Percentiles rank a stretch among this genome's conserved stretches.
Conservation (phyloP, 805 yeast species). For the Starmerella potacharoeniae region DNA sequence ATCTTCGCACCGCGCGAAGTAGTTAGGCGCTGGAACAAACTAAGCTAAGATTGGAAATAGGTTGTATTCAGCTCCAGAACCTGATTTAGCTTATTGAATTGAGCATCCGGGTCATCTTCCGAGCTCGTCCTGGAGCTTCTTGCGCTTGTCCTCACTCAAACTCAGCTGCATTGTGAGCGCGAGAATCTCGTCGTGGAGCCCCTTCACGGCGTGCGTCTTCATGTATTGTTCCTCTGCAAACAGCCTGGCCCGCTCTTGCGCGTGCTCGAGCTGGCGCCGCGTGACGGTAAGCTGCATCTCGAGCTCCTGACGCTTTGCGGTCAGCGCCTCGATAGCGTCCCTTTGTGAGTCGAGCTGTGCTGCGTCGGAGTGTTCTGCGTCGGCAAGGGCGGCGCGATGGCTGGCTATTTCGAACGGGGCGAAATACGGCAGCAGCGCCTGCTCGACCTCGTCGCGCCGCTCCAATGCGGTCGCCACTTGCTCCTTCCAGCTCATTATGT, state of each 20-base stretch:
- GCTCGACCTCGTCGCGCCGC: constrained; percentile 12
- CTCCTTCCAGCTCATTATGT: not conserved
- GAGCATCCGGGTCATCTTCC: constrained; percentile 7
- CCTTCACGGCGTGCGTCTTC: constrained; percentile 47
- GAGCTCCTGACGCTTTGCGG: constrained; percentile 25
- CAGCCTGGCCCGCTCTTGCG: constrained; percentile 19
- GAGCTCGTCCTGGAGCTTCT: constrained; percentile 16
- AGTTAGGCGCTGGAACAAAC: too few species aligned
- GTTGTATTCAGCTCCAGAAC: too few species aligned
- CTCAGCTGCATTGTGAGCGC: constrained; percentile 49
- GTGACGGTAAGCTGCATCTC: constrained; percentile 24
- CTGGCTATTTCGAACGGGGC: constrained; percentile 22
- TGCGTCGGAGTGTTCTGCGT: not conserved
- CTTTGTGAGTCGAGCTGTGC: constrained; percentile 1
- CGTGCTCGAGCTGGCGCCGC: constrained; percentile 23
- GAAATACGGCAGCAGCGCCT: constrained; percentile 10
- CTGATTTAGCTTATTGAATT: too few species aligned
- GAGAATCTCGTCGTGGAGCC: constrained; percentile 56
- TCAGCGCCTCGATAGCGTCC: constrained; percentile 15
- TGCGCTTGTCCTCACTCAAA: constrained; percentile 29
- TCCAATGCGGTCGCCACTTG: not conserved
- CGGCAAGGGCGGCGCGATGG: constrained; percentile 18
- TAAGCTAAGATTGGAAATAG: too few species aligned
- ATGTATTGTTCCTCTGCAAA: constrained; percentile 25
- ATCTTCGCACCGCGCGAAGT: too few species aligned